Conservation (phyloP, 164 flowering plant species). For the Annona cherimola region DNA sequence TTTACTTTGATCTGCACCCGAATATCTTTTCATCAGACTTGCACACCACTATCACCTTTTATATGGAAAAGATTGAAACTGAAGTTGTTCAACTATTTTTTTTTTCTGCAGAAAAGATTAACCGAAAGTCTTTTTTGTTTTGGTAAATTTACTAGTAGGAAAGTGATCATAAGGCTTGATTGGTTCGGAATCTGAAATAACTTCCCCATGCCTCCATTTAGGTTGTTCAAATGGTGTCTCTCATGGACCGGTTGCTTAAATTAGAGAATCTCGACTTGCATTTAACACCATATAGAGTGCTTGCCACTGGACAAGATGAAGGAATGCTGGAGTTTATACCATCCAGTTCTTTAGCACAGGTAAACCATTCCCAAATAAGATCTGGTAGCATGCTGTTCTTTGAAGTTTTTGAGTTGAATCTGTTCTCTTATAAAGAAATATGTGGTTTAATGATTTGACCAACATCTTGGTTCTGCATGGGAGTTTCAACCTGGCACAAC, state of each 20-base stretch:
- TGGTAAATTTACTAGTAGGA: not conserved
- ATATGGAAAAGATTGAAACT: not conserved
- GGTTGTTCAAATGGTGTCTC: constrained; percentile 99
- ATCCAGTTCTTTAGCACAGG: constrained; percentile 96
- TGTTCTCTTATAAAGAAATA: not conserved
- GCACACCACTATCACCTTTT: not conserved
- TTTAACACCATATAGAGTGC: constrained; percentile 91
- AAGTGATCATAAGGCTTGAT: not conserved
- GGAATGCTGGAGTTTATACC: constrained; percentile 99
- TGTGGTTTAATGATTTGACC: no score
- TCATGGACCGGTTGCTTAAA: constrained; percentile 96
- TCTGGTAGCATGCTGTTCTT: not conserved
- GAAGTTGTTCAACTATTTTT: not conserved
- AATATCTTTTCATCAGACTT: not conserved
- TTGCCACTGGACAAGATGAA: constrained; percentile 99
- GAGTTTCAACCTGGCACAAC: no score
- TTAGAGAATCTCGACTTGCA: constrained; percentile 95
- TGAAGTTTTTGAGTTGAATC: not conserved
- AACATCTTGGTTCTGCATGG: no score
- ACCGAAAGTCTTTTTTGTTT: not conserved
- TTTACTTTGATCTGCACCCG: not conserved
- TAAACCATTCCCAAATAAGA: constrained; percentile 13
- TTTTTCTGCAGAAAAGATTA: not conserved
- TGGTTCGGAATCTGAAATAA: not conserved
- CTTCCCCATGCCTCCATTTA: constrained; percentile 23